Conservation (phyloP, 371 early-diverging fungal species). For the Nematocida sp. region DNA sequence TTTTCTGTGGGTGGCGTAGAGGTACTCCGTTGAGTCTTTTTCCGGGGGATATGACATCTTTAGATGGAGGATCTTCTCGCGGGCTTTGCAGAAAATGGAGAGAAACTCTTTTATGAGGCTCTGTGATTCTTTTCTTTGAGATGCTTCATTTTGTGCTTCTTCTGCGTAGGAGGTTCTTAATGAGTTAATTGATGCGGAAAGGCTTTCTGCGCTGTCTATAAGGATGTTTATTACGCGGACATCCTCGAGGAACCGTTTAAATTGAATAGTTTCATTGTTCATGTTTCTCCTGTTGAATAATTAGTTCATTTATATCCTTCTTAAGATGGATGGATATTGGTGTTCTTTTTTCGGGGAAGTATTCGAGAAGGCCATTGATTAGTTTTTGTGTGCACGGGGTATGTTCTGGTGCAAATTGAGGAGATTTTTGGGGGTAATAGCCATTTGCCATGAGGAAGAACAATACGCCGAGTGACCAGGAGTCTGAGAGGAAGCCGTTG, state of each 20-base stretch:
- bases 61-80: neutral
- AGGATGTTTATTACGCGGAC: constrained; percentile 7
- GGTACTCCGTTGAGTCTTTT: neutral
- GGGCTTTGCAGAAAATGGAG: neutral
- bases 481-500: constrained; percentile 69
- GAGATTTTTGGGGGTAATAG: constrained; percentile 66
- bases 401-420: neutral
- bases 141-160: neutral
- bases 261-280: neutral
- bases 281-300: constrained; percentile 6
- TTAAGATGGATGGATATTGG: constrained; percentile 14
- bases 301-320: neutral
- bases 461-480: constrained; percentile 71
- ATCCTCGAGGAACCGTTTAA: constrained; percentile 8
- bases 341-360: constrained; percentile 37
- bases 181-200: neutral
- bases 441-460: constrained; percentile 69
- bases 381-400: neutral
- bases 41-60: too few species aligned
- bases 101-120: neutral
- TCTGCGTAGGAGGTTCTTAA: neutral
- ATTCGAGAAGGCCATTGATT: constrained; percentile 4
- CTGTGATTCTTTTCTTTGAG: neutral
- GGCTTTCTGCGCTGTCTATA: constrained; percentile 12
- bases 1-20: constrained; percentile 2